Conservation (phyloP, 305 asterid genomes). For the Lippia alba region DNA sequence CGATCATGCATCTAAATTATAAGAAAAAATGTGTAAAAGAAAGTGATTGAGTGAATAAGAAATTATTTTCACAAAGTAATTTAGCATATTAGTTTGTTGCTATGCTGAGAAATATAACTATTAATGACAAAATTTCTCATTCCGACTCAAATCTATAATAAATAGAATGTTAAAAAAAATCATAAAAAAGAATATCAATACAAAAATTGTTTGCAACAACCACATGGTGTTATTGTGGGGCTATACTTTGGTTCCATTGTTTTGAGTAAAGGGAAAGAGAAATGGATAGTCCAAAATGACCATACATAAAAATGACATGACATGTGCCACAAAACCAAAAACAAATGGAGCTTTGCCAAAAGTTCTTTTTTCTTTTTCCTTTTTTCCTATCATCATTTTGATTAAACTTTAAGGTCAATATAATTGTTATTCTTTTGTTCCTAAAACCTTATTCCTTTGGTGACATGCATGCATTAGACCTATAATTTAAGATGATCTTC, state of each 20-base stretch:
- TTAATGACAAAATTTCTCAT: too few relatives aligned
- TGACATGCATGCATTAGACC: too few relatives aligned
- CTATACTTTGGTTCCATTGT: constrained; percentile 18
- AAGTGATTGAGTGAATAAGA: too few relatives aligned
- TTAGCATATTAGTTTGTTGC: too few relatives aligned
- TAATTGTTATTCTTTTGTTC: background rate
- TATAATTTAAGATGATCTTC: background rate
- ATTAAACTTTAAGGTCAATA: background rate
- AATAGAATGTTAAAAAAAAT: background rate
- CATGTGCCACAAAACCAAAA: background rate
- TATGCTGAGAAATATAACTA: too few relatives aligned
- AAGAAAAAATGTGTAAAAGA: too few relatives aligned
- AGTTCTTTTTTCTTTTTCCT: background rate
- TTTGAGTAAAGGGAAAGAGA: constrained; percentile 18
- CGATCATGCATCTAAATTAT: too few relatives aligned
- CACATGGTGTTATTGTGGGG: constrained; percentile 20
- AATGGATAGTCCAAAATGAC: constrained; percentile 3
- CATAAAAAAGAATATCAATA: background rate
- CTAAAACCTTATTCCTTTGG: background rate
- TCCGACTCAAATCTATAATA: too few relatives aligned
- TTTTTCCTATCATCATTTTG: background rate
- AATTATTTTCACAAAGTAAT: too few relatives aligned
- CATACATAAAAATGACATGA: constrained; percentile 5
- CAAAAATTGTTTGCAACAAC: constrained; percentile 7
- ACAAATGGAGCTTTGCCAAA: background rate